Conservation (phyloP, 192 early-diverging fungal genomes). For the Haplosporangium gracile region DNA sequence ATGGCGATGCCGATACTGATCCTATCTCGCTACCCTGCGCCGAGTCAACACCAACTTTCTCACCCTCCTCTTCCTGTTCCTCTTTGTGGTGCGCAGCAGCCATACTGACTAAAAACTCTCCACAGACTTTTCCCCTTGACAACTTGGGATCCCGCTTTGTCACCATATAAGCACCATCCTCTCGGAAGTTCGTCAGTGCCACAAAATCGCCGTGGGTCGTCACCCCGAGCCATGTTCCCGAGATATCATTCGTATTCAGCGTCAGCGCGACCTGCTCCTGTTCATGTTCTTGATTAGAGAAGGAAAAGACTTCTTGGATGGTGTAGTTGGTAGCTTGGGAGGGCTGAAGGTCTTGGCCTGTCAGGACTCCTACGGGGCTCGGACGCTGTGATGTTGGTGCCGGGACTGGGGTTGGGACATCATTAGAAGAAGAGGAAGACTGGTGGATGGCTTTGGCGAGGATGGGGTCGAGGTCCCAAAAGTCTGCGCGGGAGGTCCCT, state of each 20-base stretch:
- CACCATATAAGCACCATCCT: constrained; percentile 23
- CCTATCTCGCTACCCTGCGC: not conserved
- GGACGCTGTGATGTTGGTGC: not conserved
- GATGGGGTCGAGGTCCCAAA: constrained; percentile 57
- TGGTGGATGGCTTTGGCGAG: not conserved
- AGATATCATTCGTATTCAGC: constrained; percentile 26
- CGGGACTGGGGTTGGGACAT: not conserved
- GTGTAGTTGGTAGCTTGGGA: constrained; percentile 24
- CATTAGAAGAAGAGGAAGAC: not conserved
- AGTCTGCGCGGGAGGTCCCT: constrained; percentile 52
- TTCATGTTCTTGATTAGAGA: not conserved
- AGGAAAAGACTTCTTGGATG: constrained; percentile 18
- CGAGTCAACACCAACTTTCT: not conserved
- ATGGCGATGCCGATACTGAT: no score
- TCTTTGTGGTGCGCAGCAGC: constrained; percentile 37
- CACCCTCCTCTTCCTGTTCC: not conserved
- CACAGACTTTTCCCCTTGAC: constrained; percentile 50
- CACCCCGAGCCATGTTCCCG: constrained; percentile 66
- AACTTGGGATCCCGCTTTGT: constrained; percentile 16
- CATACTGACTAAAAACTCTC: constrained; percentile 59
- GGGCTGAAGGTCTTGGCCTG: constrained; percentile 58
- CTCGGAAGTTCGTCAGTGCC: constrained; percentile 64
- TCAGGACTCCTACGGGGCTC: constrained; percentile 37
- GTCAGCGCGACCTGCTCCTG: constrained; percentile 8
- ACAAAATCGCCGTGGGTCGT: constrained; percentile 59